These are phyloP conservation scores for Lophiostoma macrostomum DNA, from an alignment of 495 filamentous ascomycete species.

Conservation along the genomic window DNA sequence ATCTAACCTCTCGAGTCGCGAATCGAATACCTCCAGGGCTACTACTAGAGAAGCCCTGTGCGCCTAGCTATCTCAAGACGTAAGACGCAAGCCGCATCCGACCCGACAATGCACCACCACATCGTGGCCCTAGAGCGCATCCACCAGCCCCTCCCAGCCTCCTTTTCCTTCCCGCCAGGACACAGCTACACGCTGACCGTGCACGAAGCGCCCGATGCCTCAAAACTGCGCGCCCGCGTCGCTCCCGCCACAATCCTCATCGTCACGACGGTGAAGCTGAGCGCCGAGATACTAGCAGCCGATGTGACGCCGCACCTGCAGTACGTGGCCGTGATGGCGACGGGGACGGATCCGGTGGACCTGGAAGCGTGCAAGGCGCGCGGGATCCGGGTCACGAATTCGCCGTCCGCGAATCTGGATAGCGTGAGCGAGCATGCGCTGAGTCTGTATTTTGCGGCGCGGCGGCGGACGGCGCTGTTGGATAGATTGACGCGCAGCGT, in stretches of 20 bases:
- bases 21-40: too few relatives aligned
- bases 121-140: slow-evolving; percentile 50
- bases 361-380: slow-evolving; percentile 45
- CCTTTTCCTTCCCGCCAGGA: slow-evolving; percentile 41
- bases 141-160: slow-evolving; percentile 44
- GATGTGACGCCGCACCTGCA: slow-evolving; percentile 42
- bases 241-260: slow-evolving; percentile 51
- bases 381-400: slow-evolving; percentile 44
- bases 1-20: too few relatives aligned
- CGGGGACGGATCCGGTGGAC: slow-evolving; percentile 53
- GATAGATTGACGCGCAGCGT: slow-evolving; percentile 40
- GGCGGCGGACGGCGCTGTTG: slow-evolving; percentile 48
- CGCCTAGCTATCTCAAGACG: too few relatives aligned
- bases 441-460: slow-evolving; percentile 52
- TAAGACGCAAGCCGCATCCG: neutral
- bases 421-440: slow-evolving; percentile 56
- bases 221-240: slow-evolving; percentile 41
- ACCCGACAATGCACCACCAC: slow-evolving; percentile 33
- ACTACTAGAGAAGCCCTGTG: too few relatives aligned
- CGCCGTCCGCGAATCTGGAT: slow-evolving; percentile 49
- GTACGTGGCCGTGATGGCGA: slow-evolving; percentile 50
- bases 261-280: slow-evolving; percentile 43
- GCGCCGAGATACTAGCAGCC: slow-evolving; percentile 38
- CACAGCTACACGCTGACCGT: slow-evolving; percentile 42
- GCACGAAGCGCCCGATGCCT: slow-evolving; percentile 25